Conservation (phyloP, 805 yeast genomes). For the Maudiozyma pseudohumilis region DNA sequence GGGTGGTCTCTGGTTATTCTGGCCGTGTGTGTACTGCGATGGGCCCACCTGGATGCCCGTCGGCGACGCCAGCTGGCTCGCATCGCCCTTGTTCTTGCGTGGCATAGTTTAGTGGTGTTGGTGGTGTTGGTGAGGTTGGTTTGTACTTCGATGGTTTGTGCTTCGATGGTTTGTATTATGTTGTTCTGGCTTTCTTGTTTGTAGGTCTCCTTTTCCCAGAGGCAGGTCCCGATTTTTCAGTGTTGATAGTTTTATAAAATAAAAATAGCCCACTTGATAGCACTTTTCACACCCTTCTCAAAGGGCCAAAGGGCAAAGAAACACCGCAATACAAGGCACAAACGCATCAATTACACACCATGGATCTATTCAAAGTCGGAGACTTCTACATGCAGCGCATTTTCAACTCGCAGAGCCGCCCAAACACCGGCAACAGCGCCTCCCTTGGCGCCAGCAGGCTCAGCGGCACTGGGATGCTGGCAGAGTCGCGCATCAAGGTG, state of each 20-base stretch:
- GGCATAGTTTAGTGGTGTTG: neutral
- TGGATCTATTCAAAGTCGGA: conserved; percentile 41
- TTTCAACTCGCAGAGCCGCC: conserved; percentile 21
- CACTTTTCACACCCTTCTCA: too few relatives aligned
- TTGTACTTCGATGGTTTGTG: too few relatives aligned
- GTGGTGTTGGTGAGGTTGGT: too few relatives aligned
- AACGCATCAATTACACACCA: too few relatives aligned
- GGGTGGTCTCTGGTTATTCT: conserved; percentile 6
- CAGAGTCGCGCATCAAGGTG: conserved; percentile 47
- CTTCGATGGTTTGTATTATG: too few relatives aligned
- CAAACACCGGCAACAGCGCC: conserved; percentile 2
- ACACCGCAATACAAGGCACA: too few relatives aligned
- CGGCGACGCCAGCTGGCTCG: neutral
- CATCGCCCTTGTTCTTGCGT: conserved; percentile 2
- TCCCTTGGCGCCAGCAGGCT: conserved; percentile 4
- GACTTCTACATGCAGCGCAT: conserved; percentile 36
- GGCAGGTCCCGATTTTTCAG: too few relatives aligned
- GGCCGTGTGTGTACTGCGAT: conserved; percentile 5
- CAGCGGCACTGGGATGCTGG: conserved; percentile 12
- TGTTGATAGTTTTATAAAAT: too few relatives aligned
- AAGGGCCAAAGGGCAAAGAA: too few relatives aligned
- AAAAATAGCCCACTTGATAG: too few relatives aligned
- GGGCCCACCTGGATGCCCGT: neutral
- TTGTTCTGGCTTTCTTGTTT: too few relatives aligned
- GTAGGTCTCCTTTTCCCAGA: too few relatives aligned